Evolutionary conservation across 2,329 filamentous ascomycete species (phyloP).

Genomic region (Calonectria hongkongensis): DNA sequence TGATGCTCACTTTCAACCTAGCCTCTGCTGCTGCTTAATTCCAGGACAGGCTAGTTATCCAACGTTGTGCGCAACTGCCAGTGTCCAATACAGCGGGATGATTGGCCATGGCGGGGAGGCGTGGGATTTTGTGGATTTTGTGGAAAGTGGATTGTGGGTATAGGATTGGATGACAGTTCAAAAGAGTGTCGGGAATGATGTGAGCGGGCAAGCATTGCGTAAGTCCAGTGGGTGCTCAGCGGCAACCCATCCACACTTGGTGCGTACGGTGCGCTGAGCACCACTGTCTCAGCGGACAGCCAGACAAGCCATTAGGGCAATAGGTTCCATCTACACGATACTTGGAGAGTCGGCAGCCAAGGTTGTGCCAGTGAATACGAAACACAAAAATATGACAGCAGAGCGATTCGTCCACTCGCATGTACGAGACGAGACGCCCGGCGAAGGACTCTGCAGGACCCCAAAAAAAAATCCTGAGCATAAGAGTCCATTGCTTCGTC

Average conservation of each 20-base stretch:
- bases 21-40: slow-evolving; percentile 10
- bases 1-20: slow-evolving; percentile 13
- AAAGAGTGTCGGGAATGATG: slow-evolving; percentile 31
- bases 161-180: slow-evolving; percentile 44
- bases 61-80: slow-evolving; percentile 23
- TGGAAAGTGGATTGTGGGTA: slow-evolving; percentile 47
- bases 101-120: slow-evolving; percentile 19
- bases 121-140: slow-evolving; percentile 46
- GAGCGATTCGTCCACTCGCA: slow-evolving; percentile 31
- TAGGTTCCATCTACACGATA: neutral
- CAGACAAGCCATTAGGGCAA: slow-evolving; percentile 22
- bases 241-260: neutral
- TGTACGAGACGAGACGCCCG: slow-evolving; percentile 26
- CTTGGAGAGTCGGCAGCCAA: slow-evolving; percentile 2
- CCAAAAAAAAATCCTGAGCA: slow-evolving; percentile 35
- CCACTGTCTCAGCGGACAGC: slow-evolving; percentile 9
- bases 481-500: slow-evolving; percentile 5
- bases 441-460: slow-evolving; percentile 29
- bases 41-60: slow-evolving; percentile 40
- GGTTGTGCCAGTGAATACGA: slow-evolving; percentile 35
- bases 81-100: neutral
- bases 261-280: slow-evolving; percentile 7
- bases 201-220: slow-evolving; percentile 47
- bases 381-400: slow-evolving; percentile 37
- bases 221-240: slow-evolving; percentile 41